phyloP scores from a whole-genome alignment of 345 rosid genomes.

The Microcos paniculata region DNA sequence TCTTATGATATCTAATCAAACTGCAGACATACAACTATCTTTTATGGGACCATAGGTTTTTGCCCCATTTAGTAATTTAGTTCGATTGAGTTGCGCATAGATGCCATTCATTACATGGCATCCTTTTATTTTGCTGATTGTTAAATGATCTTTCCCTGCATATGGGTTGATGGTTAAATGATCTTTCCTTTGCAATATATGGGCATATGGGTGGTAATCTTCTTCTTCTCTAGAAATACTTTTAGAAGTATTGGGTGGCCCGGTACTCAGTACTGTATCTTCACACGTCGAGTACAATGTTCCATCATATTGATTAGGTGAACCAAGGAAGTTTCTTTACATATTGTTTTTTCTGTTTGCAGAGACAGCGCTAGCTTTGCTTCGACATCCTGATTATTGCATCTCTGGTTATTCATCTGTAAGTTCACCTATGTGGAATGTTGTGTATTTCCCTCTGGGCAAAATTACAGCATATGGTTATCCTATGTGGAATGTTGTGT shows the following conservation, averaged over 20 bases:
- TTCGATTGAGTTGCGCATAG: neutral
- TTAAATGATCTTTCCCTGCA: constrained; percentile 3
- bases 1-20: neutral
- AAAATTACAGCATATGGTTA: neutral
- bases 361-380: constrained; percentile 88
- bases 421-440: constrained; percentile 30
- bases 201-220: neutral
- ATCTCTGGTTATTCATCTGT: constrained; percentile 92
- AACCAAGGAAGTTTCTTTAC: neutral
- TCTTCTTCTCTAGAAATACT: neutral
- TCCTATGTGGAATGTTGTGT: neutral
- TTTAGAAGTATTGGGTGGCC: neutral
- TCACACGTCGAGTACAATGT: neutral
- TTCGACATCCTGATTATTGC: constrained; percentile 95
- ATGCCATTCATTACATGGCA: neutral
- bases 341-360: constrained; percentile 30
- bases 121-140: neutral
- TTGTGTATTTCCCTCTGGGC: neutral
- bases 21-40: neutral
- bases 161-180: too few species aligned
- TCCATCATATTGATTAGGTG: neutral
- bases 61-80: neutral
- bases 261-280: neutral
- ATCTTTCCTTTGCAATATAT: too few species aligned
- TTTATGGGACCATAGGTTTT: constrained; percentile 4